Conservation (phyloP, 2,329 filamentous ascomycete species). For the Aspergillus neoniger region DNA sequence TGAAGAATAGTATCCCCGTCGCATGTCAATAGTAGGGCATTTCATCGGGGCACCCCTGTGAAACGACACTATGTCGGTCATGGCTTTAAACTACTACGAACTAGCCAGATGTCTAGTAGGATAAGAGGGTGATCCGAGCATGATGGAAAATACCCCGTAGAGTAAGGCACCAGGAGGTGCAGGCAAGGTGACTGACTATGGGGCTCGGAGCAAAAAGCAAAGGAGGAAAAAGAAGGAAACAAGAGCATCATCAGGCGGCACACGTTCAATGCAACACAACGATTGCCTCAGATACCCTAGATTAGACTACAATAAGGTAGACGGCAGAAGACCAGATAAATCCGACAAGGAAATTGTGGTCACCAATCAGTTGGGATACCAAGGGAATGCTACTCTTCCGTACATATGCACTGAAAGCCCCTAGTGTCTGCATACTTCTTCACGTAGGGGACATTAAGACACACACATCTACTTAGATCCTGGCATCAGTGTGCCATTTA, state of each 20-base stretch:
- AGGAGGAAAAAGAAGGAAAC: neutral
- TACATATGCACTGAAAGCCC: neutral
- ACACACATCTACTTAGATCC: neutral
- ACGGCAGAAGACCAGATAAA: neutral
- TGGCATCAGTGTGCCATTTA: neutral
- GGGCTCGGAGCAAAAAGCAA: no score
- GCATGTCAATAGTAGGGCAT: neutral
- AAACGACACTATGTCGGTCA: no score
- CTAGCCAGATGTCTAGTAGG: neutral
- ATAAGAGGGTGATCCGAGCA: neutral
- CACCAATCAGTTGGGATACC: neutral
- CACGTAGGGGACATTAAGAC: neutral
- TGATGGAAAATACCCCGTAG: neutral
- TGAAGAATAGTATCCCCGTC: neutral
- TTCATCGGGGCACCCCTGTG: no score
- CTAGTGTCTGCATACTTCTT: constrained; percentile 4
- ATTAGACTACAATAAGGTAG: constrained; percentile 2
- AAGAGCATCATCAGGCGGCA: neutral
- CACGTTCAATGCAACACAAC: neutral
- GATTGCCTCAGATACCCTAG: neutral
- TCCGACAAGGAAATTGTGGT: neutral
- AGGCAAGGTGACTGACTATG: neutral
- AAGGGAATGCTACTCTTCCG: neutral
- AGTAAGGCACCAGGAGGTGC: neutral
- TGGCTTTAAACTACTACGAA: no score